Conservation (phyloP, 768 basidiomycete genomes). For the Auricularia sp. region DNA sequence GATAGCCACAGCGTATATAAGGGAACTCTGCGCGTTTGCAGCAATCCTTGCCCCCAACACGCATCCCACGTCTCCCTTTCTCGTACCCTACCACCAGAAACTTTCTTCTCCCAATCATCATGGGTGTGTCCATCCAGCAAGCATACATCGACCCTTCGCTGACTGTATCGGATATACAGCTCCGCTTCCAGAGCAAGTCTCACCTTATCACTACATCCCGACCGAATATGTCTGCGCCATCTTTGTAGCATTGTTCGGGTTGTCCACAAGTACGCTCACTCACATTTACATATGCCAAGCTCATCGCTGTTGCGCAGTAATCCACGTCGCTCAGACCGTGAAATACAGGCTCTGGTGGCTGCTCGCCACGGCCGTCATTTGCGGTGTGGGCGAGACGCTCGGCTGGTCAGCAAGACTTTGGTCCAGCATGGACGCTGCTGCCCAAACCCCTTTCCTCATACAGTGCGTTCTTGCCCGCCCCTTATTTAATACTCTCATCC, state of each 20-base stretch:
- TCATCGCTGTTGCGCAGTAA: conserved; percentile 20
- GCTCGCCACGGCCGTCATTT: conserved; percentile 36
- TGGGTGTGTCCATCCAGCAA: no score
- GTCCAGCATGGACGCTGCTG: conserved; percentile 26
- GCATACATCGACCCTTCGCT: no score
- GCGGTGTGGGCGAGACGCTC: conserved; percentile 38
- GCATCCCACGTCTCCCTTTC: no score
- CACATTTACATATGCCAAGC: background rate
- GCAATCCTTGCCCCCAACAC: no score
- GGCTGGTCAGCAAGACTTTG: conserved; percentile 52
- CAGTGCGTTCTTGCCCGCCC: conserved; percentile 21
- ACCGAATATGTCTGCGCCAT: background rate
- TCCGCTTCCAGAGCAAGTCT: no score
- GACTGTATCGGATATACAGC: no score
- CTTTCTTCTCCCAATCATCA: no score
- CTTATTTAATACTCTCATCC: background rate
- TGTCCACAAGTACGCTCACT: background rate
- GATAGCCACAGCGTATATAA: no score
- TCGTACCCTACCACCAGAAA: no score
- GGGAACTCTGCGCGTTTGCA: no score
- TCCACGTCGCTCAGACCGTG: conserved; percentile 36
- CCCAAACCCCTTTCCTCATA: conserved; percentile 28
- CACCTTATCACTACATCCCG: background rate
- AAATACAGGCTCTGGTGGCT: conserved; percentile 42
- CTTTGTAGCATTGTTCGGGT: background rate